Percentiles rank a stretch among this genome's conserved stretches.
phyloP scores from a whole-genome alignment of 2,329 filamentous ascomycete species.

The Calonectria fujianensis region DNA sequence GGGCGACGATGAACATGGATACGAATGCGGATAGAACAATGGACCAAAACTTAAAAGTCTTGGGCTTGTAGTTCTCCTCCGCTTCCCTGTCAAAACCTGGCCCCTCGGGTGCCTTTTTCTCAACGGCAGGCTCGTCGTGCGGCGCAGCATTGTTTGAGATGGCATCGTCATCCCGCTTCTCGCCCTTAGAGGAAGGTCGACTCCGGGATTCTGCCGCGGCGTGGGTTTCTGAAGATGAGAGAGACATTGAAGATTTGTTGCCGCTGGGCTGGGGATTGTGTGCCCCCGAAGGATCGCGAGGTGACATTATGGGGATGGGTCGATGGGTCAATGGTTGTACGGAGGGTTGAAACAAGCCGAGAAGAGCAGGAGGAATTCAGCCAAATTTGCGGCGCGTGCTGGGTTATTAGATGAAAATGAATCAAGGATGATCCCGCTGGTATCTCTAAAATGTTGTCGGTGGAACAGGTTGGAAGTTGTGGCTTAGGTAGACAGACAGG shows the following conservation, averaged over 20 bases:
- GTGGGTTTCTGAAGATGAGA: slow-evolving; percentile 47
- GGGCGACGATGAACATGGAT: slow-evolving; percentile 74
- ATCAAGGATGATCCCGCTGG: not conserved
- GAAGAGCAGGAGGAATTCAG: not conserved
- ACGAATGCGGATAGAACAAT: slow-evolving; percentile 72
- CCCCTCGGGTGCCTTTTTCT: slow-evolving; percentile 41
- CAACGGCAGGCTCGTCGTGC: slow-evolving; percentile 42
- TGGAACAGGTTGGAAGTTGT: not conserved
- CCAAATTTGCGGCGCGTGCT: not conserved
- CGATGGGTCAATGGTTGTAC: not conserved
- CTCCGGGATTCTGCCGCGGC: not conserved
- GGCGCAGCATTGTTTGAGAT: slow-evolving; percentile 27
- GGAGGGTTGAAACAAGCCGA: not conserved
- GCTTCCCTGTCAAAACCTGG: slow-evolving; percentile 53
- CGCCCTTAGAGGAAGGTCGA: slow-evolving; percentile 14
- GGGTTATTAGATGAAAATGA: not conserved
- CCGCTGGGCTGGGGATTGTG: not conserved
- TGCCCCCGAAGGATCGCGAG: slow-evolving; percentile 1
- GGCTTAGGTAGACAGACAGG: not conserved
- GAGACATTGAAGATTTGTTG: slow-evolving; percentile 31
- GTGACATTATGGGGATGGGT: not conserved
- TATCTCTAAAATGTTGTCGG: not conserved
- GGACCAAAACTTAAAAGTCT: slow-evolving; percentile 73
- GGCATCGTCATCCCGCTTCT: not conserved
- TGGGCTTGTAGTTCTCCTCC: slow-evolving; percentile 70